phyloP scores from a whole-genome alignment of 306 rosid genomes.

The Cicer bijugum region DNA sequence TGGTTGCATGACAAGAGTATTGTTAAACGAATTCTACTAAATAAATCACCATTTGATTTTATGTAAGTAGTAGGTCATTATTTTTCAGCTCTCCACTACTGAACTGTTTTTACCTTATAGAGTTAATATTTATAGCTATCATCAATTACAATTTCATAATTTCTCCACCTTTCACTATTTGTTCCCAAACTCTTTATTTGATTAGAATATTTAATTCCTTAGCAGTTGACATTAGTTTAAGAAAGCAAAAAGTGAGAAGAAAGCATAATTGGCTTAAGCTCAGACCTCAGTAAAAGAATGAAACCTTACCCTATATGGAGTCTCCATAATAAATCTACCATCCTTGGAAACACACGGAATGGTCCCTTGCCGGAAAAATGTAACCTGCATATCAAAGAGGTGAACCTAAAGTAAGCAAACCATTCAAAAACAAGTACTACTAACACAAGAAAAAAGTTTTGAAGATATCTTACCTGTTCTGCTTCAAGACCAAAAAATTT shows the following conservation, averaged over 20 bases:
- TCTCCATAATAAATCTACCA: constrained; percentile 93
- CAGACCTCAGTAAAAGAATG: constrained; percentile 38
- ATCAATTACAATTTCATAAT: not conserved
- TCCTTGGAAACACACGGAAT: constrained; percentile 94
- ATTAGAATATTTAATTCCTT: not conserved
- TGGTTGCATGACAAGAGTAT: not conserved
- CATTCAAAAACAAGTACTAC: constrained; percentile 17
- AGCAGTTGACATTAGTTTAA: constrained; percentile 16
- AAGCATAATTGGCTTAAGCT: constrained; percentile 17
- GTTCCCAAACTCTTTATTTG: not conserved
- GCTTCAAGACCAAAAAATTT: constrained; percentile 88
- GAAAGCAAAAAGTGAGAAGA: constrained; percentile 32
- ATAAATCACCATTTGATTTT: constrained; percentile 15
- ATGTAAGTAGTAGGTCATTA: not conserved
- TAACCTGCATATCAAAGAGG: constrained; percentile 66
- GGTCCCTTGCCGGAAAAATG: constrained; percentile 97
- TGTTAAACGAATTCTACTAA: not conserved
- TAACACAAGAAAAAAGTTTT: constrained; percentile 1
- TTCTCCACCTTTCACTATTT: not conserved
- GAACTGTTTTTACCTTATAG: not conserved
- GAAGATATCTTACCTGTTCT: constrained; percentile 68
- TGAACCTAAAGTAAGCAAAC: constrained; percentile 47
- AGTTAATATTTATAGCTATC: not conserved
- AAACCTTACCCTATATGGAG: constrained; percentile 72
- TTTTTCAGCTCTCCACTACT: not conserved